Conservation (phyloP, 129 eudicot genomes). For the Flaveria bidentis region DNA sequence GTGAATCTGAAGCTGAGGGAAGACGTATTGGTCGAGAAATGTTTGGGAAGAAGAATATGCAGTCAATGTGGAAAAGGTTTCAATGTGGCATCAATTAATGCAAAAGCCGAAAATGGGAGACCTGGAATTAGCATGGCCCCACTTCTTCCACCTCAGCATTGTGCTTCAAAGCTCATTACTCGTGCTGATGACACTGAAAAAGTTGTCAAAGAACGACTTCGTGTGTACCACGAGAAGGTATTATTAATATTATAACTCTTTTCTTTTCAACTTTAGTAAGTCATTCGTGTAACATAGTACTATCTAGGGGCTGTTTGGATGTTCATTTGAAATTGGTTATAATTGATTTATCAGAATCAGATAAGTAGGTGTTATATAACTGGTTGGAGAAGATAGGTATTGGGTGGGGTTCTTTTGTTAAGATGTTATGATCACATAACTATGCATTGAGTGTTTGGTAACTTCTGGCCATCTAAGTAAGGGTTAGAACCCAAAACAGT, state of each 20-base stretch:
- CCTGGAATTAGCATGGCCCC: slow-evolving; percentile 72
- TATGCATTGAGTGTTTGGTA: not conserved
- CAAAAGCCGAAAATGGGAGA: slow-evolving; percentile 52
- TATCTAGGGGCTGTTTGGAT: too few relatives aligned
- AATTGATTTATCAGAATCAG: too few relatives aligned
- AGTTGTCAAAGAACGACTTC: slow-evolving; percentile 64
- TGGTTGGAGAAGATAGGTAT: too few relatives aligned
- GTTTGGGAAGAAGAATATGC: slow-evolving; percentile 94
- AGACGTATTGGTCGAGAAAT: slow-evolving; percentile 72
- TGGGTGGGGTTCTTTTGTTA: not conserved
- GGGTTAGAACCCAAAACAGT: too few relatives aligned
- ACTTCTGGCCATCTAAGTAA: too few relatives aligned
- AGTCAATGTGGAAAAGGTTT: slow-evolving; percentile 44
- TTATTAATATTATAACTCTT: not conserved
- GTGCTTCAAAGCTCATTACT: slow-evolving; percentile 79
- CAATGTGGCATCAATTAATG: slow-evolving; percentile 77
- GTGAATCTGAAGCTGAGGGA: slow-evolving; percentile 49
- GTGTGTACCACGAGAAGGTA: slow-evolving; percentile 83
- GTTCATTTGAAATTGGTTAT: not conserved
- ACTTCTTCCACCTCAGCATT: slow-evolving; percentile 77
- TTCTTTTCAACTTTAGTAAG: not conserved
- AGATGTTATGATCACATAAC: not conserved
- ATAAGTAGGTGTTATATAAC: too few relatives aligned
- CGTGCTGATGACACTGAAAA: slow-evolving; percentile 95
- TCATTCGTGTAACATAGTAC: too few relatives aligned